Evolutionary conservation across 768 basidiomycete species (phyloP).

Genomic region (Boletus coccyginus): DNA sequence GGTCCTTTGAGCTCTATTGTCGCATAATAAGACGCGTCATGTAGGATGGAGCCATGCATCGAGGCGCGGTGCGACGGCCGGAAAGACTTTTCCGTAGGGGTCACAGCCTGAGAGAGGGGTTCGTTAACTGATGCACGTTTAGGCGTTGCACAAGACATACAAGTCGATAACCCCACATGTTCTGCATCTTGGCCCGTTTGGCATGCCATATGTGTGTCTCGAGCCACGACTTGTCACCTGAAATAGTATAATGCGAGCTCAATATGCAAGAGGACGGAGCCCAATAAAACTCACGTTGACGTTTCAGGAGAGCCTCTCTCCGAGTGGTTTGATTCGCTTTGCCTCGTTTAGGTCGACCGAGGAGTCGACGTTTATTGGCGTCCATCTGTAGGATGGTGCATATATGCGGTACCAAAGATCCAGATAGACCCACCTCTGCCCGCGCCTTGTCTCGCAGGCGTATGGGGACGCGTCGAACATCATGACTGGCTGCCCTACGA

Average conservation of each 20-base stretch:
- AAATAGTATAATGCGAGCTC: neutral
- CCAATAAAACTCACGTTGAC: slow-evolving; percentile 59
- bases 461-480: slow-evolving; percentile 86
- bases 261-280: neutral
- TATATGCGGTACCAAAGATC: slow-evolving; percentile 12
- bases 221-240: slow-evolving; percentile 88
- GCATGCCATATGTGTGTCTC: slow-evolving; percentile 98
- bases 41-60: slow-evolving; percentile 78
- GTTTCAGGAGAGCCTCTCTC: slow-evolving; percentile 59
- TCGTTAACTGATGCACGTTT: neutral
- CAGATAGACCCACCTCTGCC: slow-evolving; percentile 58
- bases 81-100: slow-evolving; percentile 90
- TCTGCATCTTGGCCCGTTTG: slow-evolving; percentile 94
- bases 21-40: slow-evolving; percentile 86
- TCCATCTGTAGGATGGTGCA: slow-evolving; percentile 50
- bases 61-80: slow-evolving; percentile 90
- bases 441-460: slow-evolving; percentile 78
- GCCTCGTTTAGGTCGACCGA: slow-evolving; percentile 57
- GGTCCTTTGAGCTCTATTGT: slow-evolving; percentile 72
- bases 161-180: slow-evolving; percentile 88
- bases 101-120: slow-evolving; percentile 53
- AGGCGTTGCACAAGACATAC: slow-evolving; percentile 35
- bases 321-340: slow-evolving; percentile 55
- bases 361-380: slow-evolving; percentile 40
- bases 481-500: slow-evolving; percentile 91